A percentile compares a stretch with the other conserved stretches of the same genome.
These are phyloP conservation scores for Aphanomyces astaci DNA, from an alignment of 352 stramenopile species.

Conservation along the genomic window DNA sequence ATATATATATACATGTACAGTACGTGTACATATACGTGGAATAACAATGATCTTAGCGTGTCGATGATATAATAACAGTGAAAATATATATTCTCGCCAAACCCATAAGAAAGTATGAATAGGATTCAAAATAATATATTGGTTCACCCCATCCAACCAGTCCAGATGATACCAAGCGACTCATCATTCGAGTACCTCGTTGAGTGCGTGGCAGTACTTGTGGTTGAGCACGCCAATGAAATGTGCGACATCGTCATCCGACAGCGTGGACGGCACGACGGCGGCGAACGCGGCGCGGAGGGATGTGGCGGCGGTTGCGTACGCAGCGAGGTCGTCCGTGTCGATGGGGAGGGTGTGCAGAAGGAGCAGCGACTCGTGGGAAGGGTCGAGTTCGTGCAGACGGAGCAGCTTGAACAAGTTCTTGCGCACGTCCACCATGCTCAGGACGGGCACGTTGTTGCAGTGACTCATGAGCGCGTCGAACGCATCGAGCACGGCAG, in stretches of 20 bases:
- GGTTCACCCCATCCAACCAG: too few relatives aligned
- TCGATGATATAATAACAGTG: too few relatives aligned
- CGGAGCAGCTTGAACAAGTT: conserved; percentile 49
- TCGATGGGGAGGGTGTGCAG: background rate
- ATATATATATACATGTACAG: too few relatives aligned
- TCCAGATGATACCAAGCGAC: too few relatives aligned
- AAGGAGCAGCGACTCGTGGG: conserved; percentile 7
- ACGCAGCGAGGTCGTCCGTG: conserved; percentile 30
- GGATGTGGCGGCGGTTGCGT: conserved; percentile 35
- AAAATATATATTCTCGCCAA: too few relatives aligned
- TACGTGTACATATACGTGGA: too few relatives aligned
- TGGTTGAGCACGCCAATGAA: conserved; percentile 61
- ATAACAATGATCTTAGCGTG: too few relatives aligned
- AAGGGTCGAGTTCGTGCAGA: conserved; percentile 57
- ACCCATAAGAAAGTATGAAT: too few relatives aligned
- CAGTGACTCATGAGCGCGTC: conserved; percentile 10
- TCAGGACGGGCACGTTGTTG: conserved; percentile 32
- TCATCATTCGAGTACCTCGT: conserved; percentile 43
- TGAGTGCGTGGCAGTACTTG: conserved; percentile 69
- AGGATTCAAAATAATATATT: too few relatives aligned
- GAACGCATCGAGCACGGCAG: conserved; percentile 5
- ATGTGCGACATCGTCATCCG: conserved; percentile 49
- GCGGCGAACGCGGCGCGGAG: conserved; percentile 40
- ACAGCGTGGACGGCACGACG: conserved; percentile 48
- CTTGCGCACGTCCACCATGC: conserved; percentile 47